Base-by-base conservation (phyloP, 1,139 yeast genomes). In the Candida glucosophila region DNA sequence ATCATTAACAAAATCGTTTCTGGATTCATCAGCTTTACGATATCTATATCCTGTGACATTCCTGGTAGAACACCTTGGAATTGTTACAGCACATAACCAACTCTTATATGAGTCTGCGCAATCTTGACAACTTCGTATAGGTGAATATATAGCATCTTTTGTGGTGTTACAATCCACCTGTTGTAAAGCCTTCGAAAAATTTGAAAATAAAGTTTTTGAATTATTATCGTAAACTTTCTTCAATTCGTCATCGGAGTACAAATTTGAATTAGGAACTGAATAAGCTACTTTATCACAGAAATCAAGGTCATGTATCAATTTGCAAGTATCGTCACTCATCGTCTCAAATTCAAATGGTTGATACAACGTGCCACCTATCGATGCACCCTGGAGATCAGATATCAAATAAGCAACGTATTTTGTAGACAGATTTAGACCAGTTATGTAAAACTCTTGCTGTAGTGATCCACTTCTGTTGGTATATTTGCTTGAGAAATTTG, bases 41-140 rank as follows among this genome's bases (percentile, higher is more conserved):
- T 45, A 38, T 16, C 51, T 49, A 43, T 74, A 73, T 10, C 71
- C 75, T 0, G 66, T 44, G 5, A 61, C 47, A 16, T 67, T 49
- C 25, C 52, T 33, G 0, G 80, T 58, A 1, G 79, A 64, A 42
- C 98, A 90, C 17, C 97, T 58, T 0, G 98, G 97, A n/a, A 90
- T 81, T 0, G 86, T 64, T 4, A 83, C 85, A 0, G 94, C 69
- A 54, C 98, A 90, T 12, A 90, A 62, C 98, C 98, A 90, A 41
- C 78, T 67, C 41, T 74, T 77, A 49, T 90, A 90, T 2, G 90
- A 65, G 3, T 50, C 41, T 1, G 70, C 67, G 48, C 98, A 90
- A 42, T 82, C 77, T 8, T 58, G 65, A 43, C 98, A 90, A 0
- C 77, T 61, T 26, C 73, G 51, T 17, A 86, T 44, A 10, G 94